A percentile compares a stretch with the other conserved stretches of the same genome.
Conservation (phyloP, 2,329 filamentous ascomycete genomes). For the Uncinocarpus reesii region DNA sequence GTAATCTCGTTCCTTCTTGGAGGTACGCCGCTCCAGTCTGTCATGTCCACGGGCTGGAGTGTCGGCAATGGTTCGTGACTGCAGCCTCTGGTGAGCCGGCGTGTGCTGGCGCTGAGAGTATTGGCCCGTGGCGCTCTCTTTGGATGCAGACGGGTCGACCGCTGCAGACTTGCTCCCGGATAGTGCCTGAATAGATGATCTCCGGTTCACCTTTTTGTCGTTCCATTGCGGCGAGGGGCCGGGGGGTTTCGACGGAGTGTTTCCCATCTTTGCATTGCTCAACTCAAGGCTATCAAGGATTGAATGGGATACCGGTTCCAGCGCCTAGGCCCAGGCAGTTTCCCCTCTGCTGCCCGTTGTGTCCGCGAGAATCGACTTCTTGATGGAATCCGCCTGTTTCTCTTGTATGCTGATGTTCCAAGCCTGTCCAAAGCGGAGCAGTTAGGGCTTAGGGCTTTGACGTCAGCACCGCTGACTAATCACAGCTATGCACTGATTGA, state of each 20-base stretch:
- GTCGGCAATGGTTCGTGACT: conserved; percentile 31
- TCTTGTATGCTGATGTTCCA: background rate
- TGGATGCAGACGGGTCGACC: conserved; percentile 36
- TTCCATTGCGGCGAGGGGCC: conserved; percentile 19
- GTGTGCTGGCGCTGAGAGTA: conserved; percentile 27
- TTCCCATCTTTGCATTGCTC: conserved; percentile 34
- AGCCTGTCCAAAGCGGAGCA: conserved; percentile 11
- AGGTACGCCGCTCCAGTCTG: conserved; percentile 21
- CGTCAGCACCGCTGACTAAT: too few relatives aligned
- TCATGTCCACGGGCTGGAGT: conserved; percentile 18
- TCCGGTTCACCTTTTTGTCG: conserved; percentile 33
- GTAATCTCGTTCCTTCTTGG: conserved; percentile 17
- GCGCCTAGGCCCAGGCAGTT: background rate
- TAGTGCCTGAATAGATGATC: conserved; percentile 34
- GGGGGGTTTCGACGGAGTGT: conserved; percentile 39
- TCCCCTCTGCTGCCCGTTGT: too few relatives aligned
- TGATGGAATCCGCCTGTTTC: too few relatives aligned
- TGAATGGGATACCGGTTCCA: too few relatives aligned
- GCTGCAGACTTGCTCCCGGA: conserved; percentile 32
- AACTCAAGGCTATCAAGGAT: background rate
- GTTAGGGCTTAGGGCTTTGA: conserved; percentile 13
- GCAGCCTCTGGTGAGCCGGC: conserved; percentile 34
- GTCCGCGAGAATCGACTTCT: too few relatives aligned
- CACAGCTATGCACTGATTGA: too few relatives aligned
- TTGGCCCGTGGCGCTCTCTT: conserved; percentile 36